These are phyloP conservation scores for Alternaria rosae DNA, from an alignment of 2,329 filamentous ascomycete genomes.

Conservation along the genomic window DNA sequence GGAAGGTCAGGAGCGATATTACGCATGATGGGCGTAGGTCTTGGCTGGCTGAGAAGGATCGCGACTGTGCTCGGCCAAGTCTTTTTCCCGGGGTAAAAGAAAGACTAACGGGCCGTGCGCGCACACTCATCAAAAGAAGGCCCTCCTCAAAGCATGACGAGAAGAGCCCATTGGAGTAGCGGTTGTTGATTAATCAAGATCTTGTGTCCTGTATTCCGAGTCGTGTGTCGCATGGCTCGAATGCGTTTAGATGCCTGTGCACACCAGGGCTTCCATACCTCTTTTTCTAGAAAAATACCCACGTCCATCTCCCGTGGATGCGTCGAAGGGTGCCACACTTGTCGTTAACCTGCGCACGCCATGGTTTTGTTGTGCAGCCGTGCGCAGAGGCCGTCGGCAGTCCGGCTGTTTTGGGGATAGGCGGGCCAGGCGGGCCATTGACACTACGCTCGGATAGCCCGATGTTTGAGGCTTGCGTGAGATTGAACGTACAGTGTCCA, in stretches of 20 bases:
- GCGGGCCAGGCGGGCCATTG: background rate
- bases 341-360: constrained; percentile 3
- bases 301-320: background rate
- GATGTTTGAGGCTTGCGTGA: constrained; percentile 4
- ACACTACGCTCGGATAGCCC: constrained; percentile 9
- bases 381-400: constrained; percentile 1
- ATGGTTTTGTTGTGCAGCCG: constrained; percentile 1
- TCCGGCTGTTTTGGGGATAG: background rate
- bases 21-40: constrained; percentile 5
- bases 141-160: background rate
- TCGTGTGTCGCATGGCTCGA: background rate
- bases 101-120: constrained; percentile 12
- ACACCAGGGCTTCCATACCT: background rate
- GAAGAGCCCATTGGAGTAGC: background rate
- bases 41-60: background rate
- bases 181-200: background rate
- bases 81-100: constrained; percentile 16
- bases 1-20: constrained; percentile 8
- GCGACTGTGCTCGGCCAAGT: constrained; percentile 4
- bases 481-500: constrained; percentile 7
- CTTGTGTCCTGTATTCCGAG: background rate
- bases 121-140: background rate
- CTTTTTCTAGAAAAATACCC: background rate
- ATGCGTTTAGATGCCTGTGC: background rate
- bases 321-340: background rate